Evolutionary conservation across 208 protist species (phyloP).

Genomic region (Crithidia thermophila): DNA sequence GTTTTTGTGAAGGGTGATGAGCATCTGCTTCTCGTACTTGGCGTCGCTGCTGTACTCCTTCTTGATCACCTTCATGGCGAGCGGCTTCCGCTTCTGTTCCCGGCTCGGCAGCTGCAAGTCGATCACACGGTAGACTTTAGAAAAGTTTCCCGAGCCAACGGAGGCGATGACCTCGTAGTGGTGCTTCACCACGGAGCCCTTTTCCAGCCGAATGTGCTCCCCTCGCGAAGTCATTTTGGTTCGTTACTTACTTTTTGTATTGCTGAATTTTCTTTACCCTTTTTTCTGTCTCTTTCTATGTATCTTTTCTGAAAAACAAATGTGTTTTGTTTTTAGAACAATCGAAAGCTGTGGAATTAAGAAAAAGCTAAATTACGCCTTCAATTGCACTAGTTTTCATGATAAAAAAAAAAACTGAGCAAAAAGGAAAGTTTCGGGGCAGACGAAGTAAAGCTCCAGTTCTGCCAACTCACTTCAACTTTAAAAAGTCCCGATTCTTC

Average conservation of each 20-base stretch:
- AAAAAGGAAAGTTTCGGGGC: no score
- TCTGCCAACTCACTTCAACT: no score
- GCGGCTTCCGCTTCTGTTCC: slow-evolving; percentile 20
- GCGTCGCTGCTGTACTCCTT: slow-evolving; percentile 81
- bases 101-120: slow-evolving; percentile 27
- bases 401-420: background rate
- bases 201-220: slow-evolving; percentile 56
- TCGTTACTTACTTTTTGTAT: slow-evolving; percentile 13
- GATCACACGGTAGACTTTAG: slow-evolving; percentile 75
- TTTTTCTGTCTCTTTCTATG: background rate
- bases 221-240: slow-evolving; percentile 47
- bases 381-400: background rate
- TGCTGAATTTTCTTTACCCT: no score
- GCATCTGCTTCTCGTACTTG: slow-evolving; percentile 80
- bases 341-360: no score
- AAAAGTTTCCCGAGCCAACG: slow-evolving; percentile 85
- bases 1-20: slow-evolving; percentile 57
- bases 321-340: no score
- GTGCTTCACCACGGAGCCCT: slow-evolving; percentile 54
- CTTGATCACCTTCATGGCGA: slow-evolving; percentile 88
- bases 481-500: no score
- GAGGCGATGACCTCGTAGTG: slow-evolving; percentile 70
- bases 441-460: no score
- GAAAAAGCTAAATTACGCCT: no score
- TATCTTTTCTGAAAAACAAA: background rate